A percentile compares a stretch with the other conserved stretches of the same genome.
Conservation (phyloP, 129 eudicot species). For the Mikania micrantha region DNA sequence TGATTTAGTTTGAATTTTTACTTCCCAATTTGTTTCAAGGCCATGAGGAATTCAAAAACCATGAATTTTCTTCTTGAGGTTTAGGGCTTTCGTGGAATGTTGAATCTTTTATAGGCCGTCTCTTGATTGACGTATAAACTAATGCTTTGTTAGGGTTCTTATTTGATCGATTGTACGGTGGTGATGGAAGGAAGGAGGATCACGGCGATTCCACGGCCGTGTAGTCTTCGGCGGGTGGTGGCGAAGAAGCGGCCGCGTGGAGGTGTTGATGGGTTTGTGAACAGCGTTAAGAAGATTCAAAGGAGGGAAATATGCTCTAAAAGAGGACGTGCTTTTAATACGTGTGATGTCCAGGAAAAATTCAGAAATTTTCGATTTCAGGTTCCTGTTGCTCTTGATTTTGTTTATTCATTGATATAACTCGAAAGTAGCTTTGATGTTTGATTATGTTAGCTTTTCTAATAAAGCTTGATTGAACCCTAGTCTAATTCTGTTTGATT, state of each 20-base stretch:
- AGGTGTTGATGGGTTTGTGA: conserved; percentile 72
- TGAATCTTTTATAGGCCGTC: too few relatives aligned
- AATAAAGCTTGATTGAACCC: neutral
- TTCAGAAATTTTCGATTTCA: conserved; percentile 74
- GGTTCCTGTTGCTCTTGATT: conserved; percentile 27
- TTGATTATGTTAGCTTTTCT: neutral
- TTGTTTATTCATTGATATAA: neutral
- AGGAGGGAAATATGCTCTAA: conserved; percentile 86
- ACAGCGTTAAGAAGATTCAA: conserved; percentile 88
- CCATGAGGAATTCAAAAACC: conserved; percentile 10
- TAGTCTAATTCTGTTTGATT: neutral
- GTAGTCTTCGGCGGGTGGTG: conserved; percentile 68
- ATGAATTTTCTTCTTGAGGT: conserved; percentile 3
- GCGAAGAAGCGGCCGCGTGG: conserved; percentile 77
- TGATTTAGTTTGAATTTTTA: neutral
- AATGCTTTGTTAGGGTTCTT: conserved; percentile 2
- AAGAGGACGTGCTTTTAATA: conserved; percentile 70
- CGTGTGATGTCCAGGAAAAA: conserved; percentile 81
- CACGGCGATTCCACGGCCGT: conserved; percentile 84
- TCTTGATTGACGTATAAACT: neutral
- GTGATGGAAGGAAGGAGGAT: conserved; percentile 83
- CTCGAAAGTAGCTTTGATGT: neutral
- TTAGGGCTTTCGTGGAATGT: conserved; percentile 24
- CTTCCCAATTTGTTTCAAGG: neutral
- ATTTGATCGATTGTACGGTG: neutral